A percentile compares a stretch with the other conserved stretches of the same genome.
phyloP scores from a whole-genome alignment of 202 grass and related monocot genomes.

The Dendrocalamus latiflorus region DNA sequence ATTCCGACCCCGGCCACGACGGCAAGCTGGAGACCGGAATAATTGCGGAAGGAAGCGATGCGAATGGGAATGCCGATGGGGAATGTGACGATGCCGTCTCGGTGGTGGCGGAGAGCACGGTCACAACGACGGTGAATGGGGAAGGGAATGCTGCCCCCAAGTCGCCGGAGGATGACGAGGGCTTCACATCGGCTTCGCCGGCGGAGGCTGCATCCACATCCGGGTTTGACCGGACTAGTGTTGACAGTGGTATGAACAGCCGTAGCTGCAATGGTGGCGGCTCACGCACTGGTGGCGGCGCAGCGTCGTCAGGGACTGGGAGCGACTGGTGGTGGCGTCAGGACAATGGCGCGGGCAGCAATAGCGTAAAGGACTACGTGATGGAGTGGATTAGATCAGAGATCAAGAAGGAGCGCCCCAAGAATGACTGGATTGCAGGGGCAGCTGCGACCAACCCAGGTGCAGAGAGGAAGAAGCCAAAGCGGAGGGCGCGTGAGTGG shows the following conservation, averaged over 20 bases:
- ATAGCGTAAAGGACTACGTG: slow-evolving; percentile 67
- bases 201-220: slow-evolving; percentile 38
- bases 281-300: not conserved
- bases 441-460: slow-evolving; percentile 7
- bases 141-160: slow-evolving; percentile 19
- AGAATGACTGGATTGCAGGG: slow-evolving; percentile 55
- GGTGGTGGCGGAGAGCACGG: slow-evolving; percentile 53
- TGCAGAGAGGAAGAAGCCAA: slow-evolving; percentile 35
- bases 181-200: slow-evolving; percentile 29
- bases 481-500: slow-evolving; percentile 58
- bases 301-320: slow-evolving; percentile 18
- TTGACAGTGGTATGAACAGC: slow-evolving; percentile 39
- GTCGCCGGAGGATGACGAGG: slow-evolving; percentile 40
- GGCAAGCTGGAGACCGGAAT: slow-evolving; percentile 36
- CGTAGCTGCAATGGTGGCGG: slow-evolving; percentile 37
- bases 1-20: slow-evolving; percentile 22
- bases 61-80: not conserved
- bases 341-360: slow-evolving; percentile 15
- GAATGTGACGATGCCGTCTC: slow-evolving; percentile 45
- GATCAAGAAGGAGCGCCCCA: slow-evolving; percentile 82
- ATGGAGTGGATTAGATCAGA: slow-evolving; percentile 92
- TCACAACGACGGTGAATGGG: slow-evolving; percentile 38
- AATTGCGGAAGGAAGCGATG: slow-evolving; percentile 4
- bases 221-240: slow-evolving; percentile 34
- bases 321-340: slow-evolving; percentile 50